phyloP scores from a whole-genome alignment of 2,329 filamentous ascomycete species.

The Colletotrichum sp. region DNA sequence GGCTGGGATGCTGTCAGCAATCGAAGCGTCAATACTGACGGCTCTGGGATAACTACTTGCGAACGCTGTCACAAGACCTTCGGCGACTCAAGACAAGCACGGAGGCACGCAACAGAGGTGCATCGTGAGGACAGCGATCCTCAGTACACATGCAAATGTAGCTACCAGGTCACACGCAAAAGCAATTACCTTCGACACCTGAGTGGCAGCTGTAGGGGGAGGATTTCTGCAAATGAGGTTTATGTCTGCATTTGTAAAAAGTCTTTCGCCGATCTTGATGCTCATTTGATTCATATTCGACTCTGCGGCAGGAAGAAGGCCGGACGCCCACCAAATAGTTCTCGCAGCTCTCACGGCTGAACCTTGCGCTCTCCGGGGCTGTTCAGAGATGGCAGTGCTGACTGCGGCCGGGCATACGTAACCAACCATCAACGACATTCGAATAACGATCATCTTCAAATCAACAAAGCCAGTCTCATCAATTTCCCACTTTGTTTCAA shows the following conservation, averaged over 20 bases:
- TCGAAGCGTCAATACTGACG: neutral
- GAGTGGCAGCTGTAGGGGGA: neutral
- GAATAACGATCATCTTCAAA: no score
- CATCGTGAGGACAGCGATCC: neutral
- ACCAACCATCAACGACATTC: no score
- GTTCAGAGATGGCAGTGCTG: no score
- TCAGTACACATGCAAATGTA: neutral
- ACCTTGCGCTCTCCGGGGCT: neutral
- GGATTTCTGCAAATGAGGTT: neutral
- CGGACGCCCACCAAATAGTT: neutral
- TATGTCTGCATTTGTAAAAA: neutral
- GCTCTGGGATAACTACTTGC: neutral
- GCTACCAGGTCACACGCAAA: neutral
- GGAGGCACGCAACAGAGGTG: neutral
- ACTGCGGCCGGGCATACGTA: no score
- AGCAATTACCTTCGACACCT: neutral
- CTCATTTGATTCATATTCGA: neutral
- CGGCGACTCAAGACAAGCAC: neutral
- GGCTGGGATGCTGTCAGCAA: neutral
- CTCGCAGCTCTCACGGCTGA: neutral
- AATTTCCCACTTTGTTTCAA: no score
- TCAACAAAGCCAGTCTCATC: no score
- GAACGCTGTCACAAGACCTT: rapidly evolving
- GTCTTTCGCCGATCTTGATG: neutral
- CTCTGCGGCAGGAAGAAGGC: neutral